Conservation (phyloP, 2,329 filamentous ascomycete species). For the Daldinia sp. region DNA sequence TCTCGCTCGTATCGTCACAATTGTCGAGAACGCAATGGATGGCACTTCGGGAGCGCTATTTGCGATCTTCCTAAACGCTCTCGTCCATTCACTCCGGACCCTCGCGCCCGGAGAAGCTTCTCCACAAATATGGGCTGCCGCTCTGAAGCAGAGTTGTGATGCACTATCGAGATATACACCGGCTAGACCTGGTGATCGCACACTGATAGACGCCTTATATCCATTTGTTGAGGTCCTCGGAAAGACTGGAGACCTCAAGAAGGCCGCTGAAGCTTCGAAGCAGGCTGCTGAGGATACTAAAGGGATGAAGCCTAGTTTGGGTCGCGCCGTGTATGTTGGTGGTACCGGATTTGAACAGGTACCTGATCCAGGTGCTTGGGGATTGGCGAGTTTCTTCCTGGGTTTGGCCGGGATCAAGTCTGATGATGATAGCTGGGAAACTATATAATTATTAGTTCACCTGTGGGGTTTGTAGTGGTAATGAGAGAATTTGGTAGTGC, state of each 20-base stretch:
- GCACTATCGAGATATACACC: slow-evolving; percentile 87
- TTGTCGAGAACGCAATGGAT: slow-evolving; percentile 70
- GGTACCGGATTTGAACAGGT: slow-evolving; percentile 77
- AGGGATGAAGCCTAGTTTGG: slow-evolving; percentile 90
- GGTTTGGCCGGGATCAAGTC: slow-evolving; percentile 74
- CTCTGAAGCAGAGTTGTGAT: slow-evolving; percentile 77
- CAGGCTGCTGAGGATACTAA: slow-evolving; percentile 86
- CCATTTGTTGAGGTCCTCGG: slow-evolving; percentile 84
- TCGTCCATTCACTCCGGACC: slow-evolving; percentile 72
- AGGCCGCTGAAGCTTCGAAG: slow-evolving; percentile 80
- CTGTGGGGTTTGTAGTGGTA: slow-evolving; percentile 31
- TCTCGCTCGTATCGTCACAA: slow-evolving; percentile 63
- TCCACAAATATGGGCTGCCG: slow-evolving; percentile 67
- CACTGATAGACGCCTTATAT: slow-evolving; percentile 87
- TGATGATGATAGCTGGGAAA: slow-evolving; percentile 56
- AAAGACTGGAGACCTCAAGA: slow-evolving; percentile 72
- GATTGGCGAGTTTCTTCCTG: slow-evolving; percentile 81
- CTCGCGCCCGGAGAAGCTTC: slow-evolving; percentile 57
- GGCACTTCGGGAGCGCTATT: slow-evolving; percentile 72
- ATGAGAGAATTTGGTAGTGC: slow-evolving; percentile 6
- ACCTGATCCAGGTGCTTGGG: slow-evolving; percentile 76
- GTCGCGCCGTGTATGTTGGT: slow-evolving; percentile 85
- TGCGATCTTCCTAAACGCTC: slow-evolving; percentile 90
- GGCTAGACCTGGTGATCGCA: slow-evolving; percentile 88
- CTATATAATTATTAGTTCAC: slow-evolving; percentile 42